Evolutionary conservation across 805 yeast species (phyloP), one percentile per base, ranked within the genome.

Genomic region (Zygosaccharomyces siamensis): DNA sequence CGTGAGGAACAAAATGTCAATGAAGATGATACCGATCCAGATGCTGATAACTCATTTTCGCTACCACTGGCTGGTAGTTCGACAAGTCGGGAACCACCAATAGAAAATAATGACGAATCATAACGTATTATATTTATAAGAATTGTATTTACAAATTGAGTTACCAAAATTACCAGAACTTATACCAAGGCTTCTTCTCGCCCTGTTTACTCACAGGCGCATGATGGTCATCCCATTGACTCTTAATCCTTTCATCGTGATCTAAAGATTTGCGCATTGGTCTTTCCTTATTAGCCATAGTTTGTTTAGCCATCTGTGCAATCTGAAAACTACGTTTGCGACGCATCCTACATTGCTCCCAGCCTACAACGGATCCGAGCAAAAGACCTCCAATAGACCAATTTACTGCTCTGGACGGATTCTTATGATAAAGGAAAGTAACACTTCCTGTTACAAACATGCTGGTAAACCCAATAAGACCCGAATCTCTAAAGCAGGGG

Each of bases 291-390:
- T 55, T 55, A 12, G 68, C 68, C 21, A 69, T 69, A 1, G 70
- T 72, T 49, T 77, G 78, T 57, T 80, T 82, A 0, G 96, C 96
- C 59, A 77, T 67, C 49, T 79, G 81, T 42, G 90, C 84, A 49
- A 83, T 81, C 51, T 78, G 77, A 62, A 80, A 75, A 47, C 86
- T 80, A 53, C 79, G 77, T 59, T 83, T 74, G 64, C 95, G 75
- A 41, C 80, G 75, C 43, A 80, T 73, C 50, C 96, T 75, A 66
- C 98, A 90, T 67, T 89, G 96, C 63, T 90, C 97, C 96, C 96
- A 90, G 1, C 95, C 87, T 24, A 86, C 81, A 0, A 86, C 75
- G 39, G 87, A 81, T 0, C 97, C 97, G 18, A 89, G 63, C 48
- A 86, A 67, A 54, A 89, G 79, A 3, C 93, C 95, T 33, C 86